These are phyloP conservation scores for Grosmannia clavigera DNA, from an alignment of 2,329 filamentous ascomycete species.

Conservation along the genomic window DNA sequence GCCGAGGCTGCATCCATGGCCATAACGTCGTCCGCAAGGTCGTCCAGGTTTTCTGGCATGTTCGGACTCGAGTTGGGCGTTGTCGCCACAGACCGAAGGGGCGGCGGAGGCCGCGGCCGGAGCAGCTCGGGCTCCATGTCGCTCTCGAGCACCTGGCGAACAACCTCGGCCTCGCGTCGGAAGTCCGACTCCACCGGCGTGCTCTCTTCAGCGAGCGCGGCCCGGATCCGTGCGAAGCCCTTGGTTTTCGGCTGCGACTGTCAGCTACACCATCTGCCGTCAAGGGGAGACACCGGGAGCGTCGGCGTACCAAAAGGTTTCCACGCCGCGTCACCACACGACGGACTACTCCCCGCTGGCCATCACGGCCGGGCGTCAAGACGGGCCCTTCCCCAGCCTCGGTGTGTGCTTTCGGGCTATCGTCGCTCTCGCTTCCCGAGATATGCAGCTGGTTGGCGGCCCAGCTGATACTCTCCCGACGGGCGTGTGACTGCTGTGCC, in stretches of 20 bases:
- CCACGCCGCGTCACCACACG: conserved; percentile 75
- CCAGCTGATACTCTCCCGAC: conserved; percentile 81
- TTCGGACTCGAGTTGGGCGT: conserved; percentile 59
- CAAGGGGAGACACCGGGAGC: neutral
- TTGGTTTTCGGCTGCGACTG: conserved; percentile 74
- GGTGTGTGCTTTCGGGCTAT: conserved; percentile 39
- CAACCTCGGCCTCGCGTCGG: conserved; percentile 84
- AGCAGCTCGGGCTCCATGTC: conserved; percentile 49
- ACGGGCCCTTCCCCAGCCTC: conserved; percentile 32
- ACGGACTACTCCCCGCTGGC: conserved; percentile 64
- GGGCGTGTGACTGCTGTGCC: conserved; percentile 29
- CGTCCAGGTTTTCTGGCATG: conserved; percentile 46
- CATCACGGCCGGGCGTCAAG: conserved; percentile 34
- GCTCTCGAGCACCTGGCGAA: conserved; percentile 86
- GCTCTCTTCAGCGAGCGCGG: conserved; percentile 76
- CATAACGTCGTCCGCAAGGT: conserved; percentile 57
- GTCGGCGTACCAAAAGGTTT: conserved; percentile 59
- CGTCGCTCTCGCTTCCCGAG: conserved; percentile 67
- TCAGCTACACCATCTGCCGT: conserved; percentile 17
- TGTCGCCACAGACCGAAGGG: conserved; percentile 24
- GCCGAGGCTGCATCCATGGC: conserved; percentile 39
- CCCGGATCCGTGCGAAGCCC: conserved; percentile 84
- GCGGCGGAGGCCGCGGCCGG: conserved; percentile 15
- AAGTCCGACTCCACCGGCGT: conserved; percentile 82
- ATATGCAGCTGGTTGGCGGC: conserved; percentile 83